A percentile compares a stretch with the other conserved stretches of the same genome.
Evolutionary conservation across 768 basidiomycete genomes (phyloP).

Genomic region (Gymnopilus dilepis): DNA sequence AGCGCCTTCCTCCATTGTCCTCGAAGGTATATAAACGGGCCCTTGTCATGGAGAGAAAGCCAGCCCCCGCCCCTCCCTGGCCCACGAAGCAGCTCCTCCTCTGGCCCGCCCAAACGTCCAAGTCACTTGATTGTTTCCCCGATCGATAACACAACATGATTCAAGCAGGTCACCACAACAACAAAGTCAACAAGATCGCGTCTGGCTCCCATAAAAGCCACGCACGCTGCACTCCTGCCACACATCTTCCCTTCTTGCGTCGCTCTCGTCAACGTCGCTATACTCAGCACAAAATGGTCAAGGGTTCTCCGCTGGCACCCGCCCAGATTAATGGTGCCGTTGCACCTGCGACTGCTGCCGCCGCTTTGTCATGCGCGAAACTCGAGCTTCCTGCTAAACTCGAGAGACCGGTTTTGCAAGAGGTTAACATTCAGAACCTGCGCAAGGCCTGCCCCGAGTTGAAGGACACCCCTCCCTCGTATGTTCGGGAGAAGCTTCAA

Average conservation of each 20-base stretch:
- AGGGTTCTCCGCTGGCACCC: not conserved
- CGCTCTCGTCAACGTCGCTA: constrained; percentile 1
- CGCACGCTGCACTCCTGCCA: constrained; percentile 1
- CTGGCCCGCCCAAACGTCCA: constrained; percentile 4
- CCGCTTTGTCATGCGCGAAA: not conserved
- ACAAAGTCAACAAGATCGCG: constrained; percentile 20
- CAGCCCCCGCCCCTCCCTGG: constrained; percentile 9
- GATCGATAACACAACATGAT: constrained; percentile 16
- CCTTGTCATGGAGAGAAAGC: not conserved
- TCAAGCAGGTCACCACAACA: constrained; percentile 22
- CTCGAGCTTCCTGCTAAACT: constrained; percentile 14
- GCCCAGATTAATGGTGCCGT: not conserved
- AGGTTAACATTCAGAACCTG: constrained; percentile 7
- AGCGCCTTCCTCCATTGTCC: constrained; percentile 14
- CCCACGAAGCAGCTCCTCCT: constrained; percentile 1
- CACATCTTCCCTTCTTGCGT: constrained; percentile 2
- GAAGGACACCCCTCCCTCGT: constrained; percentile 10
- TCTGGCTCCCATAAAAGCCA: not conserved
- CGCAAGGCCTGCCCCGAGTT: constrained; percentile 16
- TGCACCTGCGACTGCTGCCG: constrained; percentile 2
- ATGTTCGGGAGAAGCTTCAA: constrained; percentile 12
- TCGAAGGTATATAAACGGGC: constrained; percentile 11
- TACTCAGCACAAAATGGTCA: constrained; percentile 7
- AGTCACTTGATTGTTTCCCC: constrained; percentile 10
- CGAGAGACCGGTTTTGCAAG: not conserved